Evolutionary conservation across 257 asterid species (phyloP), one percentile per base, ranked within the genome.

Genomic region (Lantana camara): DNA sequence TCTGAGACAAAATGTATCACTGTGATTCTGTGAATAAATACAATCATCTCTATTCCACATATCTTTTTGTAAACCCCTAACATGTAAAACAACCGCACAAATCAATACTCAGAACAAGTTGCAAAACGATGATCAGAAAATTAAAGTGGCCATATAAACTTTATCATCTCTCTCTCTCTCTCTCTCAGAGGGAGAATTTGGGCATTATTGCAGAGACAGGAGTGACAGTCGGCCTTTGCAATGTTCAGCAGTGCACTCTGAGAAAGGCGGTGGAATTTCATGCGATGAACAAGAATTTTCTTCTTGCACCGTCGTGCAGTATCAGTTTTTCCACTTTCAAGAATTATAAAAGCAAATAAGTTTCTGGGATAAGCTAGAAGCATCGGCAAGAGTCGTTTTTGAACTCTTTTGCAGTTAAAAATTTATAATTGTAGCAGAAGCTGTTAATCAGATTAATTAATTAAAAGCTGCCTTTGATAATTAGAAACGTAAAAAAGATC

Each of bases 181-280:
- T 42, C 23, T 47, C 8, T 35, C 8, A 3, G 1, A 12, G 40
- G 53, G 3, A 34, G 22, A 1, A 48, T 68, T 67, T 52, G n/a
- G 59, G 75, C 41, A 32, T 60, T 73, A 60, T 52, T 53, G 77
- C 52, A 60, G 52, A 40, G 65, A 60, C 58, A 52, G 34, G 45
- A 27, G 24, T 35, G 73, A 60, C 73, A 59, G 60, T 66, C 12
- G 11, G n/a, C n/a, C n/a, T n/a, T 54, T 62, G 58, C 48, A 49
- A 53, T 46, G 37, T 29, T 30, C 14, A 40, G 57, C 34, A 61
- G 15, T 60, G 54, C 10, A 54, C 34, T 54, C 45, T 63, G n/a
- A n/a, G n/a, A n/a, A n/a, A n/a, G n/a, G n/a, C n/a, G n/a, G n/a
- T n/a, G n/a, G n/a, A n/a, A n/a, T n/a, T n/a, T n/a, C n/a, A n/a